Conservation (phyloP, 2,329 filamentous ascomycete species). For the Pseudopithomyces chartarum region DNA sequence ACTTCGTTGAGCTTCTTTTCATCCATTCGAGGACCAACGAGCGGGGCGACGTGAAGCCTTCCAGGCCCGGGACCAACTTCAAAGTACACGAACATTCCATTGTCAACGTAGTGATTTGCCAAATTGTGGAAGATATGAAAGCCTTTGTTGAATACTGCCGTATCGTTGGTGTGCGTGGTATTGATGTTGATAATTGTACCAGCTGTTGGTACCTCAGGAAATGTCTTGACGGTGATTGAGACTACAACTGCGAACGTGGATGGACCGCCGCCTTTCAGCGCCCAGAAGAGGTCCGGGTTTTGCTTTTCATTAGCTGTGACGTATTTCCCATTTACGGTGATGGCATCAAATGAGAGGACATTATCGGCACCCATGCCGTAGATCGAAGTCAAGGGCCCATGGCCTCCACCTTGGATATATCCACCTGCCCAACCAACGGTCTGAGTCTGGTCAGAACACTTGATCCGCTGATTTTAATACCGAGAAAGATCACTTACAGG, state of each 20-base stretch:
- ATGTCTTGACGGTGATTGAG: conserved; percentile 40
- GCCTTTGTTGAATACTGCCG: conserved; percentile 31
- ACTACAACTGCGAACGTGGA: conserved; percentile 38
- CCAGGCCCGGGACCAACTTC: conserved; percentile 30
- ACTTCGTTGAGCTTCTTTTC: conserved; percentile 29
- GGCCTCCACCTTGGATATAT: conserved; percentile 51
- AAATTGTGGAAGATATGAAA: conserved; percentile 41
- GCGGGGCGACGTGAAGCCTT: conserved; percentile 38
- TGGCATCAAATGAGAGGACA: conserved; percentile 44
- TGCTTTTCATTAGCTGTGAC: conserved; percentile 37
- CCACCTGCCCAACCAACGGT: conserved; percentile 50
- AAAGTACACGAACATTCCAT: conserved; percentile 45
- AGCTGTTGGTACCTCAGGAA: conserved; percentile 38
- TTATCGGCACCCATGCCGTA: conserved; percentile 48
- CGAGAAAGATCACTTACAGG: conserved; percentile 23
- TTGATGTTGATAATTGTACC: conserved; percentile 44
- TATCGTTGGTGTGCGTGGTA: conserved; percentile 41
- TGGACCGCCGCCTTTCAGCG: conserved; percentile 41
- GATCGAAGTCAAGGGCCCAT: conserved; percentile 46
- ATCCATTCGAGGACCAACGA: conserved; percentile 40
- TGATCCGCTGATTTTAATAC: not conserved
- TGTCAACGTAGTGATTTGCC: conserved; percentile 36
- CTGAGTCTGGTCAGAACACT: conserved; percentile 16
- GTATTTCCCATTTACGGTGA: conserved; percentile 46
- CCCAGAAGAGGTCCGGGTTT: conserved; percentile 47